phyloP scores from a whole-genome alignment of 352 stramenopile species.

The Hyaloperonospora arabidopsidis region DNA sequence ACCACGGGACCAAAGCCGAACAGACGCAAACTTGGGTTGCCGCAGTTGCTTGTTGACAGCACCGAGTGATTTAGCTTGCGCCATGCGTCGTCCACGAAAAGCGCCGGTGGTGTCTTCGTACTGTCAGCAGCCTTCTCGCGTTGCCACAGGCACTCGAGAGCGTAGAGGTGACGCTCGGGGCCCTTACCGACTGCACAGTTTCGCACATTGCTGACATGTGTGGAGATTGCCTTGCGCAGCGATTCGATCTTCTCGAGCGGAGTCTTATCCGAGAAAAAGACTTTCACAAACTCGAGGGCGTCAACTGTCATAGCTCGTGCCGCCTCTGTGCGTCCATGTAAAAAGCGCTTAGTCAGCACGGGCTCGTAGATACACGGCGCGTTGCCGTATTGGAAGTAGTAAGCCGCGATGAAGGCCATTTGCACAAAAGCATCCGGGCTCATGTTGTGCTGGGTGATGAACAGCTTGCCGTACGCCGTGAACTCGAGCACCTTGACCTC shows the following conservation, averaged over 20 bases:
- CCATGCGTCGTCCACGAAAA: conserved; percentile 88
- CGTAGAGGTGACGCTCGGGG: conserved; percentile 91
- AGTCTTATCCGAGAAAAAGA: conserved; percentile 74
- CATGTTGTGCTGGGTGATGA: conserved; percentile 88
- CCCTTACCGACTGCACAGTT: conserved; percentile 86
- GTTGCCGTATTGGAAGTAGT: conserved; percentile 90
- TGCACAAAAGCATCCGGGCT: conserved; percentile 94
- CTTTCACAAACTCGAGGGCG: conserved; percentile 83
- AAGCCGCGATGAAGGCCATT: conserved; percentile 91
- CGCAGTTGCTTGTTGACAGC: conserved; percentile 94
- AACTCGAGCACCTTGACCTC: conserved; percentile 94
- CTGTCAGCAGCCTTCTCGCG: conserved; percentile 34
- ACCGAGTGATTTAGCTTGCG: conserved; percentile 91
- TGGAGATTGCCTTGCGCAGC: conserved; percentile 74
- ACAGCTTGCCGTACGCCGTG: conserved; percentile 84
- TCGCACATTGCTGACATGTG: conserved; percentile 87
- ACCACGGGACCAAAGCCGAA: conserved; percentile 93
- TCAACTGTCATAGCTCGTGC: conserved; percentile 88
- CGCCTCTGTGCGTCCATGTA: conserved; percentile 92
- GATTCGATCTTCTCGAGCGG: conserved; percentile 85
- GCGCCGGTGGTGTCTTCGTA: conserved; percentile 38
- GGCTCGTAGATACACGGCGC: conserved; percentile 91
- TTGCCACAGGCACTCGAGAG: conserved; percentile 87
- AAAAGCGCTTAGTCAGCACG: conserved; percentile 92
- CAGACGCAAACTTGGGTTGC: conserved; percentile 89